Conservation (phyloP, 768 basidiomycete species). For the Clathrus columnatus region DNA sequence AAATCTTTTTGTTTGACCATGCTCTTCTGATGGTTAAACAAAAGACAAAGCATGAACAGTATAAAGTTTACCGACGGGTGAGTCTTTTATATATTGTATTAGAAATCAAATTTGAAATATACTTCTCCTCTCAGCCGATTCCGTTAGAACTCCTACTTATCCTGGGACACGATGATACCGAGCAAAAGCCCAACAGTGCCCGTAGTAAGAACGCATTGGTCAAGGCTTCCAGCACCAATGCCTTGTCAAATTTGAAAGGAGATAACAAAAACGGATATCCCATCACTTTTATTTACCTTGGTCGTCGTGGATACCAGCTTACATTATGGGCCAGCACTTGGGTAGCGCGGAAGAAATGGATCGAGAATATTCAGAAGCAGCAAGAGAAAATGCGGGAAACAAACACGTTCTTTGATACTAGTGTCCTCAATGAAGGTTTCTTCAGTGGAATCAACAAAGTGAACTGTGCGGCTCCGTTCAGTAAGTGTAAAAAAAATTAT, state of each 20-base stretch:
- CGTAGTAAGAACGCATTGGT: slow-evolving; percentile 27
- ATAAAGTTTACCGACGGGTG: slow-evolving; percentile 89
- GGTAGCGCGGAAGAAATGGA: slow-evolving; percentile 85
- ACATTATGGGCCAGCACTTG: slow-evolving; percentile 87
- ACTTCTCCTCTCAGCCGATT: slow-evolving; percentile 62
- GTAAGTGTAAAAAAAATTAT: slow-evolving; percentile 44
- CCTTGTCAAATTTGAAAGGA: slow-evolving; percentile 36
- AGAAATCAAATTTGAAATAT: neutral
- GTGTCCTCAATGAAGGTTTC: slow-evolving; percentile 79
- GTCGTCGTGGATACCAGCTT: slow-evolving; percentile 85
- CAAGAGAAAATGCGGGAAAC: slow-evolving; percentile 78
- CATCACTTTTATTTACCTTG: slow-evolving; percentile 90
- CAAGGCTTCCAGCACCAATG: slow-evolving; percentile 36
- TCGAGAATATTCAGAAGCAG: slow-evolving; percentile 85
- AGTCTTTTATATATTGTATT: slow-evolving; percentile 21
- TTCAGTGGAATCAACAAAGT: slow-evolving; percentile 81
- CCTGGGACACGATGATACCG: slow-evolving; percentile 62
- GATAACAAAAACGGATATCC: slow-evolving; percentile 78
- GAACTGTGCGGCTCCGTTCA: slow-evolving; percentile 81
- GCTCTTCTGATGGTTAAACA: slow-evolving; percentile 90
- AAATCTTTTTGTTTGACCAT: slow-evolving; percentile 95
- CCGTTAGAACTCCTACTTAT: slow-evolving; percentile 88
- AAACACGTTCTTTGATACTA: slow-evolving; percentile 79
- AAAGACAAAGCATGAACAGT: slow-evolving; percentile 87
- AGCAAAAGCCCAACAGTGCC: slow-evolving; percentile 13